A percentile compares a stretch with the other conserved stretches of the same genome.
These are phyloP conservation scores for Cyclotella choctawhatcheeana DNA, from an alignment of 108 stramenopile genomes.

Conservation along the genomic window DNA sequence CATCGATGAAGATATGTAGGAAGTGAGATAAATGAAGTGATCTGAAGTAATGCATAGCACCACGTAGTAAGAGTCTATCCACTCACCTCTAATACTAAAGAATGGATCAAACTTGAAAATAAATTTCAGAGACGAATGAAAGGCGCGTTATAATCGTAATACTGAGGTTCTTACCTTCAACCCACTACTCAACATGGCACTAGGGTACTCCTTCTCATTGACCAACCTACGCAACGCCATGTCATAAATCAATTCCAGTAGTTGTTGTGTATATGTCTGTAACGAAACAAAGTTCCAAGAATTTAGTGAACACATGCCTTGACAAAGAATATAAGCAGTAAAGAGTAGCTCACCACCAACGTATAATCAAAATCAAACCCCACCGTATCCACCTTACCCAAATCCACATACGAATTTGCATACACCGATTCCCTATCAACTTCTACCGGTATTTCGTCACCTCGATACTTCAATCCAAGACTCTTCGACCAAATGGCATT, in stretches of 20 bases:
- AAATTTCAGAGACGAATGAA: no score
- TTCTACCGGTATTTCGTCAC: slow-evolving; percentile 11
- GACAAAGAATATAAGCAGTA: no score
- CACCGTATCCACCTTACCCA: slow-evolving; percentile 90
- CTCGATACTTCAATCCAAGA: not conserved
- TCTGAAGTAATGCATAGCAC: no score
- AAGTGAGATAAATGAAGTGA: no score
- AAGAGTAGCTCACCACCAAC: no score
- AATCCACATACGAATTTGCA: slow-evolving; percentile 92
- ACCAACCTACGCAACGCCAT: slow-evolving; percentile 91
- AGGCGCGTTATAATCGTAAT: not conserved
- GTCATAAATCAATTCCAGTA: slow-evolving; percentile 90
- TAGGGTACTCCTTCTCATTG: slow-evolving; percentile 84
- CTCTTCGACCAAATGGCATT: not conserved
- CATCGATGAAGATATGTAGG: no score
- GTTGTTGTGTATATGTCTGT: slow-evolving; percentile 87
- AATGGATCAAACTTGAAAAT: slow-evolving; percentile 76
- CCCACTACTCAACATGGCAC: slow-evolving; percentile 73
- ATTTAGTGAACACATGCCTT: no score
- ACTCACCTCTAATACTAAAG: slow-evolving; percentile 86
- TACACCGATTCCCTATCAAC: slow-evolving; percentile 65
- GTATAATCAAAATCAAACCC: slow-evolving; percentile 99
- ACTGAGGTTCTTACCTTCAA: slow-evolving; percentile 1
- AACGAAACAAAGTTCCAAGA: no score
- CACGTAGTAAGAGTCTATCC: no score